Evolutionary conservation across 2,329 filamentous ascomycete genomes (phyloP).

Genomic region (Thielaviopsis populi): DNA sequence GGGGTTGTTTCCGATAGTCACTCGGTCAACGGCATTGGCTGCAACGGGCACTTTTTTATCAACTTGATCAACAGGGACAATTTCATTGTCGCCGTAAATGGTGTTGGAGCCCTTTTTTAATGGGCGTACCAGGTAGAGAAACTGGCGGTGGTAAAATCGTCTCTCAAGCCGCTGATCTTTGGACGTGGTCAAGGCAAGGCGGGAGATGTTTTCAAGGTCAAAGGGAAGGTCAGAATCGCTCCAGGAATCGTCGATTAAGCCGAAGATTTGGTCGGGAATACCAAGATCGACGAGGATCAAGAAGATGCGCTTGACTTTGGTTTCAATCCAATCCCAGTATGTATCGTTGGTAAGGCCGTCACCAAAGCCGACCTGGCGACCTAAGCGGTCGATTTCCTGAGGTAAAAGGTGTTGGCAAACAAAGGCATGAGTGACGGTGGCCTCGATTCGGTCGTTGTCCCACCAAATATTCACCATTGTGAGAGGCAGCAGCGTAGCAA

Average conservation of each 20-base stretch:
- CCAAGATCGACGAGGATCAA: slow-evolving; percentile 55
- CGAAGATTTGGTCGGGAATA: slow-evolving; percentile 59
- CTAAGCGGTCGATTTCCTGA: slow-evolving; percentile 46
- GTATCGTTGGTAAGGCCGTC: slow-evolving; percentile 53
- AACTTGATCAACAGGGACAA: slow-evolving; percentile 53
- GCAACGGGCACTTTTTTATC: slow-evolving; percentile 38
- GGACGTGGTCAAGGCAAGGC: slow-evolving; percentile 43
- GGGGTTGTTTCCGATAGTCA: slow-evolving; percentile 47
- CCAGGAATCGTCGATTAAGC: slow-evolving; percentile 60
- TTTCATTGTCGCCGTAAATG: slow-evolving; percentile 50
- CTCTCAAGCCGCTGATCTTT: slow-evolving; percentile 49
- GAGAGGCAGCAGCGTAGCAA: neutral
- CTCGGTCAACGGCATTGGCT: slow-evolving; percentile 35
- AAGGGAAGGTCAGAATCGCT: slow-evolving; percentile 62
- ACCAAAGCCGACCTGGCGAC: slow-evolving; percentile 50
- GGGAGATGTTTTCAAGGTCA: slow-evolving; percentile 47
- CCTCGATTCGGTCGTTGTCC: slow-evolving; percentile 54
- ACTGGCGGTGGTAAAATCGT: slow-evolving; percentile 57
- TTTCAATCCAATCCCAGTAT: slow-evolving; percentile 64
- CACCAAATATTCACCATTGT: slow-evolving; percentile 42
- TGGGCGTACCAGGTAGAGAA: slow-evolving; percentile 51
- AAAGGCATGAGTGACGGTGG: slow-evolving; percentile 53
- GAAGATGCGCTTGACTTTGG: slow-evolving; percentile 54
- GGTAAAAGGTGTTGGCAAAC: slow-evolving; percentile 49
- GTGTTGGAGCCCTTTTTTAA: slow-evolving; percentile 45